These are phyloP conservation scores for Acrodontium crateriforme DNA, from an alignment of 2,329 filamentous ascomycete genomes.

Conservation along the genomic window DNA sequence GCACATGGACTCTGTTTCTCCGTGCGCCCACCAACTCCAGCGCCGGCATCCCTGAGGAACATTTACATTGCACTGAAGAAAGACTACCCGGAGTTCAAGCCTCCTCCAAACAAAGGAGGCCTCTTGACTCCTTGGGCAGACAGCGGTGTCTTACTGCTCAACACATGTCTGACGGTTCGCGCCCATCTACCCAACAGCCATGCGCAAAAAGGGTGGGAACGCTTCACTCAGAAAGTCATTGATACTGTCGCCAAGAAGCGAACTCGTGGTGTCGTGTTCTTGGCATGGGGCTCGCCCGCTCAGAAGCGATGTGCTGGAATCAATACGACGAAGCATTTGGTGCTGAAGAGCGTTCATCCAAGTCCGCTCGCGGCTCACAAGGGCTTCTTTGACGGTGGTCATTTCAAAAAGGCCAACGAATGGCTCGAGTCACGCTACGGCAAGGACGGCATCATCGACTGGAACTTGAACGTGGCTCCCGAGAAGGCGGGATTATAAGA, in stretches of 20 bases:
- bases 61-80: slow-evolving; percentile 82
- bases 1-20: slow-evolving; percentile 95
- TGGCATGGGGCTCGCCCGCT: slow-evolving; percentile 85
- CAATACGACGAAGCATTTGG: slow-evolving; percentile 59
- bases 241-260: slow-evolving; percentile 70
- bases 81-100: slow-evolving; percentile 67
- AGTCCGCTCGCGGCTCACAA: slow-evolving; percentile 75
- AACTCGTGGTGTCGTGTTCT: slow-evolving; percentile 72
- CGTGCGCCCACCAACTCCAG: slow-evolving; percentile 73
- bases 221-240: slow-evolving; percentile 81
- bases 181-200: slow-evolving; percentile 81
- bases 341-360: slow-evolving; percentile 79
- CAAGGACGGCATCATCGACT: slow-evolving; percentile 67
- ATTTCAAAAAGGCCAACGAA: slow-evolving; percentile 70
- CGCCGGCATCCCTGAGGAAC: slow-evolving; percentile 81
- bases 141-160: slow-evolving; percentile 80
- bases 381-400: slow-evolving; percentile 59
- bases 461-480: slow-evolving; percentile 44
- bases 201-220: slow-evolving; percentile 78
- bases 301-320: slow-evolving; percentile 64
- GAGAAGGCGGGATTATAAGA: slow-evolving; percentile 26
- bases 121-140: slow-evolving; percentile 89
- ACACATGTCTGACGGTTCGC: slow-evolving; percentile 87
- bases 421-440: slow-evolving; percentile 76
- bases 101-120: slow-evolving; percentile 65